Evolutionary conservation across 768 basidiomycete species (phyloP).

Genomic region (Coprinopsis sp.): DNA sequence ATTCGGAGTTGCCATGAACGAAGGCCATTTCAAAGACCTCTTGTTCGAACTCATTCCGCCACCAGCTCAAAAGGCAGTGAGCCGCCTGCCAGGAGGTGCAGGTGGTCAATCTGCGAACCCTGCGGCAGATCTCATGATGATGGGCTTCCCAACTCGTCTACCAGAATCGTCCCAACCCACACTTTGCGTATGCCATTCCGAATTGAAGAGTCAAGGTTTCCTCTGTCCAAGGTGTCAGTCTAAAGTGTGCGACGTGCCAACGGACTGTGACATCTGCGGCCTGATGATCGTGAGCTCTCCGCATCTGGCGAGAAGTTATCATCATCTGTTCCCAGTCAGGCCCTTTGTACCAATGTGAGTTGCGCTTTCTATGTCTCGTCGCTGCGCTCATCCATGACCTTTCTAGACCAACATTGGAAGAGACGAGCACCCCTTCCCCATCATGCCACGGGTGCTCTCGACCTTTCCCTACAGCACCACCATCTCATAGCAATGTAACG

Average conservation of each 20-base stretch:
- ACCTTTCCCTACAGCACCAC: slow-evolving; percentile 50
- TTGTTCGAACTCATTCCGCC: slow-evolving; percentile 95
- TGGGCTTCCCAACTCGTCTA: slow-evolving; percentile 95
- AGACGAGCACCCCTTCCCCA: slow-evolving; percentile 27
- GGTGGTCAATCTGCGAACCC: slow-evolving; percentile 43
- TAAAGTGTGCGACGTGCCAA: slow-evolving; percentile 96
- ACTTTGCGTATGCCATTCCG: slow-evolving; percentile 91
- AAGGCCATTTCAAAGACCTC: slow-evolving; percentile 94
- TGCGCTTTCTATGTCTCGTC: background rate
- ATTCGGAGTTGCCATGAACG: slow-evolving; percentile 98
- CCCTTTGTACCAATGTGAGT: slow-evolving; percentile 79
- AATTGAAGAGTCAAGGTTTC: slow-evolving; percentile 89
- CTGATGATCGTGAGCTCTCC: slow-evolving; percentile 98
- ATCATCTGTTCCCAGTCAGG: slow-evolving; percentile 93
- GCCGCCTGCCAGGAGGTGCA: slow-evolving; percentile 38
- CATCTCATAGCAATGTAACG: slow-evolving; percentile 25
- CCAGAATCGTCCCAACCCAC: slow-evolving; percentile 79
- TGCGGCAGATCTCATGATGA: slow-evolving; percentile 93
- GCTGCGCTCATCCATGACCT: slow-evolving; percentile 1
- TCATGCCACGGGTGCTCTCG: slow-evolving; percentile 79
- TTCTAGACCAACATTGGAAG: slow-evolving; percentile 35
- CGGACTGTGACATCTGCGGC: slow-evolving; percentile 95
- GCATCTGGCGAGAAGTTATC: slow-evolving; percentile 93
- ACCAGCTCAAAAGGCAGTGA: slow-evolving; percentile 69
- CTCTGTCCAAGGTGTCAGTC: slow-evolving; percentile 90